phyloP scores from a whole-genome alignment of 305 asterid species.

The Ruellia speciosa region DNA sequence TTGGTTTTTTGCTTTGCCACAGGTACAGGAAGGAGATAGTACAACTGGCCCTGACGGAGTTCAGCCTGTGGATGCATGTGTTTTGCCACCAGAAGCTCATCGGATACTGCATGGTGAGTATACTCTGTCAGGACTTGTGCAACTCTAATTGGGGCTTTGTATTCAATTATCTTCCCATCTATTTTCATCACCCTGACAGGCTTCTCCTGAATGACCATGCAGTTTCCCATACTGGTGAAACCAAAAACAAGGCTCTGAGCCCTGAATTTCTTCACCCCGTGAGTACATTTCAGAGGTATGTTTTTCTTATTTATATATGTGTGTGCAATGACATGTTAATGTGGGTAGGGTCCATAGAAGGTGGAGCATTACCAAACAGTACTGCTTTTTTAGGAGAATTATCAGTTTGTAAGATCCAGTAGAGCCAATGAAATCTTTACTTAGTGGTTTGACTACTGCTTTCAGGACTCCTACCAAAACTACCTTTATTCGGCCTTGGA shows the following conservation, averaged over 20 bases:
- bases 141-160: slow-evolving; percentile 50
- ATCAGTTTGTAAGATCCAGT: not conserved
- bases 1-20: slow-evolving; percentile 18
- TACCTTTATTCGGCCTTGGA: too few species aligned
- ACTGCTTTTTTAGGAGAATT: not conserved
- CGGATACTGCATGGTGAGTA: slow-evolving; percentile 49
- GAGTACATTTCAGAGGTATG: not conserved
- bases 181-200: slow-evolving; percentile 45
- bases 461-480: not conserved
- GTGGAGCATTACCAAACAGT: not conserved
- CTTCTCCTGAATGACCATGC: slow-evolving; percentile 43
- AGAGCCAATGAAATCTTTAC: not conserved
- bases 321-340: not conserved
- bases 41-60: slow-evolving; percentile 39
- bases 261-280: not conserved
- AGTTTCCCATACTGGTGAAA: slow-evolving; percentile 52
- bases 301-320: too few species aligned
- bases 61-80: slow-evolving; percentile 45
- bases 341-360: not conserved
- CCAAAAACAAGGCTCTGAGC: not conserved
- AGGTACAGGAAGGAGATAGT: slow-evolving; percentile 54
- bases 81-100: slow-evolving; percentile 35
- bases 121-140: slow-evolving; percentile 43
- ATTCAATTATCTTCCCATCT: slow-evolving; percentile 62
- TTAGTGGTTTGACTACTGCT: not conserved